Base-by-base conservation (phyloP, 2,329 filamentous ascomycete genomes). In the Pyricularia grisea region DNA sequence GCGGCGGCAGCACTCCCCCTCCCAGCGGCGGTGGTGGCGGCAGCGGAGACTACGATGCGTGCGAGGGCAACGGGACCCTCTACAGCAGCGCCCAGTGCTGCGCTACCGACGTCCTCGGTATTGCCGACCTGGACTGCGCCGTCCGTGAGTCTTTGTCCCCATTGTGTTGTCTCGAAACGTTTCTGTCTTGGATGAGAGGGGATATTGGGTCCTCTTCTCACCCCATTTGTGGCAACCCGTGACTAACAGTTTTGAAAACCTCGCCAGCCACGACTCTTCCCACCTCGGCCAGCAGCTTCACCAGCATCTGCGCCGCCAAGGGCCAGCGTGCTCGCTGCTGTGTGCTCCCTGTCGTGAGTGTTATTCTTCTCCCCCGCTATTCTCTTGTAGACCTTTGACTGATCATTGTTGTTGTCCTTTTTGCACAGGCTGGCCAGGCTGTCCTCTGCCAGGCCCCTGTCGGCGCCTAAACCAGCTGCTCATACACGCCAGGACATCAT, bases 291-390 rank as follows among this genome's bases (percentile, higher is more conserved):
- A 23, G 23, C 36, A 55, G 73, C 33, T 77, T 77, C 72, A 70
- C 71, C 31, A 75, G 77, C 27, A 77, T 81, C 71, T 87, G 85
- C 73, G 68, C 83, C 2, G 79, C 73, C 6, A 78, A 79, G 4
- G 84, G 85, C 67, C 84, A 87, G 77, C 81, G 82, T 70, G 85
- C 85, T 69, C 84, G 84, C 73, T 88, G 86, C 82, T 88, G 86
- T 72, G 75, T 83, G 11, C 72, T 88, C n/a, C 85, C 85, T 9
- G 79, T 88, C 72, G 75, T 76, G 68, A 69, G 75, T 73, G n/a
- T 36, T 36, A 1, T 36, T 36, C 12, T 36, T 6, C 33, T 36
- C 12, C 2, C 9, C 42, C 2, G 42, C 5, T 1, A 1, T n/a
- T 20, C 42, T 10, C 20, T 50, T 50, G 42, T n/a, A n/a, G 6